phyloP scores from a whole-genome alignment of 2,329 filamentous ascomycete genomes.

The Paraphoma chrysanthemicola region DNA sequence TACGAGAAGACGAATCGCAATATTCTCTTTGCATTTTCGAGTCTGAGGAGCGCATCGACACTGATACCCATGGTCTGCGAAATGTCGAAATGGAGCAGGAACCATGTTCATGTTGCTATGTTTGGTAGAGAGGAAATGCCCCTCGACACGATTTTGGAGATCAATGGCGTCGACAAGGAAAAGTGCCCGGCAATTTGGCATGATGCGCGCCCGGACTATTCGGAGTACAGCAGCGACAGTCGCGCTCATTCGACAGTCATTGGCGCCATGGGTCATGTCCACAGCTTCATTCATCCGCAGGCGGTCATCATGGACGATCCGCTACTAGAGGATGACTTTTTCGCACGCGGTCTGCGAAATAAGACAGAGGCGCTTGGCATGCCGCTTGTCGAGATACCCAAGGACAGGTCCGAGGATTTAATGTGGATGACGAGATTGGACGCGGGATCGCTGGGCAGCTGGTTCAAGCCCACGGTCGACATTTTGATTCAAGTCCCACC shows the following conservation, averaged over 20 bases:
- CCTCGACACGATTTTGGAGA: constrained; percentile 70
- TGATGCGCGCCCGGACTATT: constrained; percentile 79
- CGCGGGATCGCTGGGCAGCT: constrained; percentile 72
- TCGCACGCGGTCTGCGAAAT: constrained; percentile 66
- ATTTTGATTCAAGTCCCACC: constrained; percentile 81
- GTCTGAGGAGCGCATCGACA: constrained; percentile 72
- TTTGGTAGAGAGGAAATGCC: constrained; percentile 76
- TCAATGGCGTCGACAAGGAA: constrained; percentile 77
- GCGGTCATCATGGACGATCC: constrained; percentile 76
- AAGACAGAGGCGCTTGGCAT: constrained; percentile 61
- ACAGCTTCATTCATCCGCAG: constrained; percentile 77
- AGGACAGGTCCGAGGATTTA: constrained; percentile 66
- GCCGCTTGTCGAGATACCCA: constrained; percentile 79
- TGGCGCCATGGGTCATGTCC: constrained; percentile 74
- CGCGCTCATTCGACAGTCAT: constrained; percentile 71
- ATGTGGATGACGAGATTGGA: constrained; percentile 83
- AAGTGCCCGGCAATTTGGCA: constrained; percentile 72
- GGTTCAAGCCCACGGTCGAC: constrained; percentile 80
- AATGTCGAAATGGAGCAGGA: constrained; percentile 75
- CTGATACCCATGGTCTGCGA: constrained; percentile 85
- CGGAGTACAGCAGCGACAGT: constrained; percentile 70
- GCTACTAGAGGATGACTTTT: constrained; percentile 70
- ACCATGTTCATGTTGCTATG: constrained; percentile 81
- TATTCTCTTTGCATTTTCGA: constrained; percentile 80
- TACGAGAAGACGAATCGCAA: constrained; percentile 66